A percentile compares a stretch with the other conserved stretches of the same genome.
phyloP scores from a whole-genome alignment of 2,329 filamentous ascomycete genomes.

The Claviceps spartinae region DNA sequence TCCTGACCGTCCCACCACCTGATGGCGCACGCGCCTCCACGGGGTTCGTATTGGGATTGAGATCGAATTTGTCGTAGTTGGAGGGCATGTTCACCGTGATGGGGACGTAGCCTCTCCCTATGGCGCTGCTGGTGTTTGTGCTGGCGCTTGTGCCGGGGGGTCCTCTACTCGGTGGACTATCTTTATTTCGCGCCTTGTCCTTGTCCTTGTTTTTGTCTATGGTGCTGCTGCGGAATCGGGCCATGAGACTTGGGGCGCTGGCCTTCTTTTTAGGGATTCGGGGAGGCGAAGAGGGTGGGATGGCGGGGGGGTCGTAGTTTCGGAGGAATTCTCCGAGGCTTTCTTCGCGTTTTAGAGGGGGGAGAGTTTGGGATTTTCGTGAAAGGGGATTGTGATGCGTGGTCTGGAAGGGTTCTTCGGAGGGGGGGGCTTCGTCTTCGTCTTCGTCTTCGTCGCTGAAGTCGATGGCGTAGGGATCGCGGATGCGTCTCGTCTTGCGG shows the following conservation, averaged over 20 bases:
- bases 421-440: conserved; percentile 28
- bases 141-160: conserved; percentile 11
- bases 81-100: conserved; percentile 37
- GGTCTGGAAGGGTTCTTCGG: no score
- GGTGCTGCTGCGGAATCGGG: conserved; percentile 33
- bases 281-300: conserved; percentile 23
- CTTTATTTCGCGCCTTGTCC: conserved; percentile 7
- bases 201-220: background rate
- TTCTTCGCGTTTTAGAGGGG: conserved; percentile 41
- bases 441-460: conserved; percentile 49
- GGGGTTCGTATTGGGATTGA: conserved; percentile 4
- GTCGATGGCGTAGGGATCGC: conserved; percentile 90
- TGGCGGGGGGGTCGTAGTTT: conserved; percentile 52
- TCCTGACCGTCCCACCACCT: background rate
- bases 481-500: conserved; percentile 63
- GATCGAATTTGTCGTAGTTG: conserved; percentile 28
- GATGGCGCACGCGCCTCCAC: no score
- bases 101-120: conserved; percentile 33
- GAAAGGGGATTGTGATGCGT: no score
- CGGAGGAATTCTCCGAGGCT: conserved; percentile 61
- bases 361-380: conserved; percentile 17
- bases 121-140: no score
- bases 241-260: conserved; percentile 48
- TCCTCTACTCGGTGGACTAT: conserved; percentile 11
- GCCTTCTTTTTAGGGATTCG: conserved; percentile 47